Conservation (phyloP, 768 basidiomycete species). For the Brasilioporus rufonigricans region DNA sequence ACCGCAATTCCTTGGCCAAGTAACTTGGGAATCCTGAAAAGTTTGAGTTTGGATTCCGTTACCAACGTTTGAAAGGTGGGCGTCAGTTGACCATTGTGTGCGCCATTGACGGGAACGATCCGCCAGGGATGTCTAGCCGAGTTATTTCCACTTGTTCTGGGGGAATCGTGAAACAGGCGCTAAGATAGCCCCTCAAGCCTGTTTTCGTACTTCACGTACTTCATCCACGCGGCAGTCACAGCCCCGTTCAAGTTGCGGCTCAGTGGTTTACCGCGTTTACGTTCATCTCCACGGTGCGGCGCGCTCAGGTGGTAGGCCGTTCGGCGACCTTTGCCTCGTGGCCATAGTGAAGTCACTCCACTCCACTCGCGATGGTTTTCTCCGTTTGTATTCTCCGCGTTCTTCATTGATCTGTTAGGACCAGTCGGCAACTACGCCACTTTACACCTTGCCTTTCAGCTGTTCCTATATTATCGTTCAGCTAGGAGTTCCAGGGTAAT, state of each 20-base stretch:
- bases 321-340: conserved; percentile 16
- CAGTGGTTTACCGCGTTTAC: no score
- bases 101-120: conserved; percentile 2
- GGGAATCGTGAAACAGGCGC: not conserved
- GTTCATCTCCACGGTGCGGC: not conserved
- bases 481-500: not conserved
- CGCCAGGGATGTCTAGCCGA: conserved; percentile 11
- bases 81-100: not conserved
- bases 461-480: not conserved
- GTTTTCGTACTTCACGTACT: not conserved
- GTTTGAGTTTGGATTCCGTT: not conserved
- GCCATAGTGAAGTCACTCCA: not conserved
- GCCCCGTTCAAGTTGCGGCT: no score
- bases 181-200: not conserved
- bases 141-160: conserved; percentile 1
- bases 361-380: not conserved
- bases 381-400: conserved; percentile 5
- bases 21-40: no score
- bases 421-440: conserved; percentile 6
- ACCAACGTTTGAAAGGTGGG: not conserved
- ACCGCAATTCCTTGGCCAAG: no score
- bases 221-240: not conserved
- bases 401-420: conserved; percentile 4
- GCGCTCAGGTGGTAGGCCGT: not conserved
- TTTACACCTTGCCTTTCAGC: not conserved